Evolutionary conservation across 805 yeast genomes (phyloP).

Genomic region (Myxozyma vanderwaltii): DNA sequence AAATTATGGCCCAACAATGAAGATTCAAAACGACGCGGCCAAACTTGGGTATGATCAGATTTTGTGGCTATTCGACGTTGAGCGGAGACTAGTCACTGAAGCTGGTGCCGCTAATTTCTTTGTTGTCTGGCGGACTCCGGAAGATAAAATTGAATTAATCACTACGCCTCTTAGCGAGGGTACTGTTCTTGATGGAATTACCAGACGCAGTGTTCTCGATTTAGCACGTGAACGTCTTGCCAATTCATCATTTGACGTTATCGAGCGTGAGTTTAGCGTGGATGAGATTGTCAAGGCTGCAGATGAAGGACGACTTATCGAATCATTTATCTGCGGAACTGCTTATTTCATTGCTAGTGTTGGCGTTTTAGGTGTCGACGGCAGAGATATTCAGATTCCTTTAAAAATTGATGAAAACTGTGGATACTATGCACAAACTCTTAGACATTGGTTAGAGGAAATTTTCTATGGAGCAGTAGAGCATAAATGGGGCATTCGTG

Average conservation of each 20-base stretch:
- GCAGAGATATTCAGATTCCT: conserved; percentile 50
- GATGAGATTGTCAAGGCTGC: conserved; percentile 51
- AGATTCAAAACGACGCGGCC: conserved; percentile 51
- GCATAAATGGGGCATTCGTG: conserved; percentile 34
- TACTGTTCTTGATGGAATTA: conserved; percentile 56
- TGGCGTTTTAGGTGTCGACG: conserved; percentile 49
- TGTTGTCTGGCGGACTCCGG: conserved; percentile 47
- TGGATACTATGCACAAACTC: conserved; percentile 50
- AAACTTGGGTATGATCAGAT: conserved; percentile 53
- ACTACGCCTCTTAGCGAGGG: conserved; percentile 57
- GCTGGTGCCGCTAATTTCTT: conserved; percentile 60
- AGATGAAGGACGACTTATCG: conserved; percentile 52
- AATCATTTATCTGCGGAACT: conserved; percentile 59
- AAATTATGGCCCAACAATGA: conserved; percentile 56
- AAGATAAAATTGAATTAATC: conserved; percentile 51
- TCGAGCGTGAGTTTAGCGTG: conserved; percentile 52
- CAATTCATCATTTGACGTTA: conserved; percentile 44
- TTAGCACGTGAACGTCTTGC: conserved; percentile 43
- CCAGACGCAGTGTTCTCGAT: conserved; percentile 53
- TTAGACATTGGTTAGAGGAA: conserved; percentile 25
- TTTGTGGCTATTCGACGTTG: conserved; percentile 55
- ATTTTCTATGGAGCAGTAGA: conserved; percentile 38
- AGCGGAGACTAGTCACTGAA: conserved; percentile 55
- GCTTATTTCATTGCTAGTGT: conserved; percentile 58
- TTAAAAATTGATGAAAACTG: conserved; percentile 44